Evolutionary conservation across 257 asterid genomes (phyloP).

Genomic region (Knoxia roxburghii): DNA sequence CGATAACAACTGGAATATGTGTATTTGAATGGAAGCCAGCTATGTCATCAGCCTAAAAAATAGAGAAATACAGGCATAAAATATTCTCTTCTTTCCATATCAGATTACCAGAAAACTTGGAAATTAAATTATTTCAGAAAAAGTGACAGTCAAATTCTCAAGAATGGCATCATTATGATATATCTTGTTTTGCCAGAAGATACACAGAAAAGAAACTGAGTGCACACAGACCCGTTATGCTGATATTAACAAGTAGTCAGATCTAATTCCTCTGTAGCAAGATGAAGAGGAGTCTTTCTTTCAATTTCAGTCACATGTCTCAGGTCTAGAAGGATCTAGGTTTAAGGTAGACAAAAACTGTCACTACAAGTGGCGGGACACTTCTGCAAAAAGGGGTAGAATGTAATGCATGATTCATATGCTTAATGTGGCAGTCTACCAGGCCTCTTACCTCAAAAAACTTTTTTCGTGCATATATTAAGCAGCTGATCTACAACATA

Average conservation of each 20-base stretch:
- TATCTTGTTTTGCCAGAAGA: background rate
- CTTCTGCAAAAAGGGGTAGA: background rate
- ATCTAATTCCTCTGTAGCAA: background rate
- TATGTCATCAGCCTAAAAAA: slow-evolving; percentile 65
- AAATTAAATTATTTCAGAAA: background rate
- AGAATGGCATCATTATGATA: background rate
- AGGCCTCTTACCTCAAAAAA: background rate
- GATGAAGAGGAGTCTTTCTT: background rate
- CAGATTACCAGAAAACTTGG: background rate
- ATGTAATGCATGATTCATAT: background rate
- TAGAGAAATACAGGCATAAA: slow-evolving; percentile 1
- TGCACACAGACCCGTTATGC: background rate
- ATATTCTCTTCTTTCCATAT: background rate
- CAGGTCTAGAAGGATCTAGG: background rate
- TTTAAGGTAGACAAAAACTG: background rate
- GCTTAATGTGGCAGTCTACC: background rate
- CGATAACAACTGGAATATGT: slow-evolving; percentile 83
- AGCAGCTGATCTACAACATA: no score
- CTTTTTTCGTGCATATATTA: background rate
- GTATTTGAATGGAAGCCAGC: slow-evolving; percentile 80
- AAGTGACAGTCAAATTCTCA: background rate
- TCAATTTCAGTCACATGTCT: background rate
- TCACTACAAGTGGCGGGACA: background rate
- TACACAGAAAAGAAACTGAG: background rate
- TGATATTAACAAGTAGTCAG: background rate